These are phyloP conservation scores for Jackrogersella multiformis DNA, from an alignment of 495 filamentous ascomycete genomes.

Conservation along the genomic window DNA sequence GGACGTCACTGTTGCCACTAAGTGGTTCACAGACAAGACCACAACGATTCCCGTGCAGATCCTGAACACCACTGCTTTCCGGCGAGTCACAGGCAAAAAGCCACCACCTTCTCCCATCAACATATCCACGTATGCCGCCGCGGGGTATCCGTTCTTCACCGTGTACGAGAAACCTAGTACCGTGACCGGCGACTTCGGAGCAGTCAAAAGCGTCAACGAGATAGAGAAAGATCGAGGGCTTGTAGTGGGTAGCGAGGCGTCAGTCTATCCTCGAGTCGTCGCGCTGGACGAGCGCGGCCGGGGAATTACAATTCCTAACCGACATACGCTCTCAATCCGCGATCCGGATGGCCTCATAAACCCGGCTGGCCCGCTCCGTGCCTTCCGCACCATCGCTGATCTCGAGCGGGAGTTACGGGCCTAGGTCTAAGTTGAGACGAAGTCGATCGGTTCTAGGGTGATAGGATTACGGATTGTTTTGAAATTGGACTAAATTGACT, in stretches of 20 bases:
- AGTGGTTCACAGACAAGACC: slow-evolving; percentile 48
- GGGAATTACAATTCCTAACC: not conserved
- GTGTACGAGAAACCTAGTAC: slow-evolving; percentile 42
- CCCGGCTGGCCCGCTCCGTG: slow-evolving; percentile 19
- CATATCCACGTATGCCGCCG: slow-evolving; percentile 44
- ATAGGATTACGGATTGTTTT: not conserved
- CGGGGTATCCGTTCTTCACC: slow-evolving; percentile 51
- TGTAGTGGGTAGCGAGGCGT: not conserved
- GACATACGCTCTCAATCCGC: slow-evolving; percentile 1
- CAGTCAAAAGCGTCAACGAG: slow-evolving; percentile 39
- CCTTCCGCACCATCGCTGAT: slow-evolving; percentile 30
- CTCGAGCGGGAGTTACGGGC: slow-evolving; percentile 1
- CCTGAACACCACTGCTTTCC: slow-evolving; percentile 48
- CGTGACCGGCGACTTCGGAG: slow-evolving; percentile 28
- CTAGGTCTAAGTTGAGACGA: not conserved
- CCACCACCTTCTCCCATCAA: slow-evolving; percentile 50
- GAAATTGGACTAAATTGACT: too few relatives aligned
- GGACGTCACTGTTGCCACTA: slow-evolving; percentile 29
- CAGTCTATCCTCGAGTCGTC: slow-evolving; percentile 12
- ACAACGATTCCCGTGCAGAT: slow-evolving; percentile 56
- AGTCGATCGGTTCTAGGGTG: too few relatives aligned
- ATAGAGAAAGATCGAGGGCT: slow-evolving; percentile 23
- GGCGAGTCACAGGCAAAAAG: slow-evolving; percentile 46
- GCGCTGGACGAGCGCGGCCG: not conserved
- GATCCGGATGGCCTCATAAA: slow-evolving; percentile 22